Conservation (phyloP, 371 early-diverging fungal species). For the Mortierella sp. region DNA sequence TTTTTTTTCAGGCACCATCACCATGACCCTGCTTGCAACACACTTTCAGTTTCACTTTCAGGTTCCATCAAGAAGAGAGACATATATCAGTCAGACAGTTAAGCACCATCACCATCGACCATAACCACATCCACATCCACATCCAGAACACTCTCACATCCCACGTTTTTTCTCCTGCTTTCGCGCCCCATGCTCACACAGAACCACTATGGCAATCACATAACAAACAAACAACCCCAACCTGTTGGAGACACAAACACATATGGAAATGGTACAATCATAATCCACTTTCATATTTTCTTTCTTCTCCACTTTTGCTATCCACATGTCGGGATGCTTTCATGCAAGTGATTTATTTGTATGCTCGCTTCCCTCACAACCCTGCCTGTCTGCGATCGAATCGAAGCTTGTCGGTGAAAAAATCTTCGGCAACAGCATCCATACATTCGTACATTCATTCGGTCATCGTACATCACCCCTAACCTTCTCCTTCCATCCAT, state of each 20-base stretch:
- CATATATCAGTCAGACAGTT: not conserved
- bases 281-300: not conserved
- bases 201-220: not conserved
- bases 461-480: not conserved
- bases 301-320: not conserved
- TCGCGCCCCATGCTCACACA: not conserved
- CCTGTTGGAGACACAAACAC: not conserved
- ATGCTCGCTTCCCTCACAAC: no score
- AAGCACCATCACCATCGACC: not conserved
- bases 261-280: not conserved
- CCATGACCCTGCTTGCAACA: no score
- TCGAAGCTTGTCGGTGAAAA: not conserved
- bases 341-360: slow-evolving; percentile 1
- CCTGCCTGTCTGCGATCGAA: not conserved
- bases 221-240: not conserved
- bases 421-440: not conserved
- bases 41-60: not conserved
- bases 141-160: not conserved
- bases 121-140: not conserved
- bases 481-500: not conserved
- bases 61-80: not conserved
- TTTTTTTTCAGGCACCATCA: not conserved
- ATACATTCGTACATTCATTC: not conserved
- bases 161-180: not conserved
- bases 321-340: slow-evolving; percentile 3